Evolutionary conservation across 441 rosid species (phyloP).

Genomic region (Daphne laureola): DNA sequence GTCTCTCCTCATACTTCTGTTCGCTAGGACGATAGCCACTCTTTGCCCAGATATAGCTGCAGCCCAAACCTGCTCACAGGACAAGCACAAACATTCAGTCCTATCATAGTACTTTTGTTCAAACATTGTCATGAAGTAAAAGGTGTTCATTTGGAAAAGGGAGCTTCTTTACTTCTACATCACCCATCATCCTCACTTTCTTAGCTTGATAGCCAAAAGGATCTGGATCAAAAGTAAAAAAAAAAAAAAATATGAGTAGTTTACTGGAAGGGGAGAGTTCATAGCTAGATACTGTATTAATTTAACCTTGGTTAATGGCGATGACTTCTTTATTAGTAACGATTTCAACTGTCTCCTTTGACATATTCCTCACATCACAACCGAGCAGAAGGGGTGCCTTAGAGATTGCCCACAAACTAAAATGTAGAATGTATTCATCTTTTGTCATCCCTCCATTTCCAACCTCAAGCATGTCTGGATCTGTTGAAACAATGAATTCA

Average conservation of each 20-base stretch:
- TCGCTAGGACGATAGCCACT: constrained; percentile 44
- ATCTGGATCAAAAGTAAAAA: constrained; percentile 31
- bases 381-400: constrained; percentile 78
- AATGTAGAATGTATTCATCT: constrained; percentile 59
- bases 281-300: neutral
- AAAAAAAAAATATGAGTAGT: constrained; percentile 8
- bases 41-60: constrained; percentile 56
- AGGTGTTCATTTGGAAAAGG: neutral
- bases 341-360: constrained; percentile 46
- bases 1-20: constrained; percentile 30
- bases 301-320: constrained; percentile 60
- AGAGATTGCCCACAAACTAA: constrained; percentile 73
- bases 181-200: constrained; percentile 58
- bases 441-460: constrained; percentile 73
- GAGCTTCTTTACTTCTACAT: constrained; percentile 34
- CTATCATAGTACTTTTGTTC: neutral
- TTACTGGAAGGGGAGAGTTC: neutral
- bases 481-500: constrained; percentile 20
- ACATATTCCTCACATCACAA: constrained; percentile 58
- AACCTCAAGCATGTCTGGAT: constrained; percentile 81
- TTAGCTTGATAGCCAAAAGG: constrained; percentile 59
- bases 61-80: constrained; percentile 45
- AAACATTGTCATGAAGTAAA: neutral
- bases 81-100: neutral
- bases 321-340: constrained; percentile 55